Evolutionary conservation across 2,329 filamentous ascomycete genomes (phyloP).

Genomic region (Cyanodermella asteris): DNA sequence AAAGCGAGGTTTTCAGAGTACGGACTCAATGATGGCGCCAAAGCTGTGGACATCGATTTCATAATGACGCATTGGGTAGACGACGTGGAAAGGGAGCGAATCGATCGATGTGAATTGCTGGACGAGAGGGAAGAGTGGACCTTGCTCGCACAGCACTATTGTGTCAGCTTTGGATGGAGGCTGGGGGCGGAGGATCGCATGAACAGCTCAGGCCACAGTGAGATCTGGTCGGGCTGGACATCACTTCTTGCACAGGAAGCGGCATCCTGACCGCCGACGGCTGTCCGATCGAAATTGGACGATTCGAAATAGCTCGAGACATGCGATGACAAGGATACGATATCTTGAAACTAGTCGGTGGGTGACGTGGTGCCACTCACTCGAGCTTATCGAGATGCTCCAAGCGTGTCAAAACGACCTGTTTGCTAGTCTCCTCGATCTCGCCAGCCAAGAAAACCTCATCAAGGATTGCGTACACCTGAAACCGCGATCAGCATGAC

Average conservation of each 20-base stretch:
- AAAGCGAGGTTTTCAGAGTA: conserved; percentile 40
- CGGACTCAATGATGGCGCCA: conserved; percentile 38
- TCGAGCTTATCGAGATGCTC: conserved; percentile 95
- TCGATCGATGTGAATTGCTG: conserved; percentile 62
- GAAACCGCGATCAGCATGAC: conserved; percentile 2
- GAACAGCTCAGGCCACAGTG: conserved; percentile 5
- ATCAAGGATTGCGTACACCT: conserved; percentile 94
- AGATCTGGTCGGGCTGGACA: too few relatives aligned
- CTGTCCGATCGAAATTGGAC: too few relatives aligned
- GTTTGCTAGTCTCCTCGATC: conserved; percentile 97
- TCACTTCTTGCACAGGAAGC: too few relatives aligned
- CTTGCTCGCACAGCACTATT: conserved; percentile 70
- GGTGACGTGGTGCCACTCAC: conserved; percentile 20
- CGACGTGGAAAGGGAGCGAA: conserved; percentile 50
- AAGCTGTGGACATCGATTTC: conserved; percentile 38
- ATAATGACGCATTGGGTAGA: conserved; percentile 60
- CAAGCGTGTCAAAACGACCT: conserved; percentile 80
- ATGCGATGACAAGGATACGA: too few relatives aligned
- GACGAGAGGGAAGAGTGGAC: conserved; percentile 94
- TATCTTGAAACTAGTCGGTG: neutral
- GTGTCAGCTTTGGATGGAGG: conserved; percentile 72
- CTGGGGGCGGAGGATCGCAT: conserved; percentile 19
- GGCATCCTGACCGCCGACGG: too few relatives aligned
- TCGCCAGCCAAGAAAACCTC: conserved; percentile 95
- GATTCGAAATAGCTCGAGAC: too few relatives aligned